Conservation (phyloP, 176 grass and related monocot species). For the Lolium rigidum region DNA sequence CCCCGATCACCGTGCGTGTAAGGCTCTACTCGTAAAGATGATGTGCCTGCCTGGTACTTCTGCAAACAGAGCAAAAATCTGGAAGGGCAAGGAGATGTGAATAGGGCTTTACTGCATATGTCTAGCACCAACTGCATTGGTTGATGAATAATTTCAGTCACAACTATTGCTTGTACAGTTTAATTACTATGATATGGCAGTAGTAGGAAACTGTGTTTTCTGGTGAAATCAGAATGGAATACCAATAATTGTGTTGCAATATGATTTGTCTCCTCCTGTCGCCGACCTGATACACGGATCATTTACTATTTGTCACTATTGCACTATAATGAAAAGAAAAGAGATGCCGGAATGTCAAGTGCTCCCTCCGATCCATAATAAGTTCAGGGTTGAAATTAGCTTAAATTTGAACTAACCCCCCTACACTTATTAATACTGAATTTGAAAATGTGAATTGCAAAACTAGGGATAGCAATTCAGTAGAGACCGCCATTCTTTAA, state of each 20-base stretch:
- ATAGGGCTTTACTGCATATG: background rate
- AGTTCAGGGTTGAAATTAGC: too few species aligned
- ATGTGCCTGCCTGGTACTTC: background rate
- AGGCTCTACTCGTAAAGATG: slow-evolving; percentile 64
- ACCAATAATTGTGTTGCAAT: background rate
- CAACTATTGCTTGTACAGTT: background rate
- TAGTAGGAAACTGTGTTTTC: background rate
- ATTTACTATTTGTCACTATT: background rate
- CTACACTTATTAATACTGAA: too few species aligned
- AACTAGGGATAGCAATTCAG: background rate
- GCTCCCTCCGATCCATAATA: too few species aligned
- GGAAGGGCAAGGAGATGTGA: slow-evolving; percentile 9
- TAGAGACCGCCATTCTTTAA: background rate
- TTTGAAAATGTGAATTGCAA: background rate
- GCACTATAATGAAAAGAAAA: background rate
- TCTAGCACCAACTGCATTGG: background rate
- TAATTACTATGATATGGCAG: background rate
- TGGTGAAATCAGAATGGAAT: background rate
- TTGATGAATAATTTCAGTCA: slow-evolving; percentile 22
- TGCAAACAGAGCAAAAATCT: background rate
- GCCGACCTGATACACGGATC: background rate
- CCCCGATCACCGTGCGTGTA: slow-evolving; percentile 62
- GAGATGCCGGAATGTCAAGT: background rate
- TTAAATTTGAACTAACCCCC: too few species aligned
- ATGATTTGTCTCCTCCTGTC: background rate